phyloP scores from a whole-genome alignment of 768 basidiomycete species.

The Suillus luteus region DNA sequence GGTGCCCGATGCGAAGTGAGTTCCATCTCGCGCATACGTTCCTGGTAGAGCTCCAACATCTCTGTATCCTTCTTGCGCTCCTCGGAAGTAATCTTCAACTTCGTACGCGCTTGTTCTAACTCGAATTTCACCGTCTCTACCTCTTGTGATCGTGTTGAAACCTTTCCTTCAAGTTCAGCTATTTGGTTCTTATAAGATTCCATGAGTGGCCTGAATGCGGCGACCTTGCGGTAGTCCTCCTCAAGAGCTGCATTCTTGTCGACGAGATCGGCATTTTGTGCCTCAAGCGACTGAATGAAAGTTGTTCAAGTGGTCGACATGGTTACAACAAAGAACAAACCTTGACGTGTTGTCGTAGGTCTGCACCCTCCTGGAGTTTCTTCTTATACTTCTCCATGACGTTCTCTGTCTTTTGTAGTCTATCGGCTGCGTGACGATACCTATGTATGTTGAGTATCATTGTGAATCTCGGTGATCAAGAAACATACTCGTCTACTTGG shows the following conservation, averaged over 20 bases:
- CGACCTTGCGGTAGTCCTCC: conserved; percentile 86
- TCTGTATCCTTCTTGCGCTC: conserved; percentile 82
- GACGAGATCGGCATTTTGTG: conserved; percentile 89
- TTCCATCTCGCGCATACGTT: conserved; percentile 88
- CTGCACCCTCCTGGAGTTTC: conserved; percentile 94
- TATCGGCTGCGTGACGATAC: conserved; percentile 90
- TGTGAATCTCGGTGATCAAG: not conserved
- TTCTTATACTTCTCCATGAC: conserved; percentile 99
- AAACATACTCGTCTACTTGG: conserved; percentile 83
- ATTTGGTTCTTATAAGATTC: conserved; percentile 92
- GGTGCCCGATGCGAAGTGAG: conserved; percentile 56
- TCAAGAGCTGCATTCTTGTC: conserved; percentile 92
- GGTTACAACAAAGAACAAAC: conserved; percentile 39
- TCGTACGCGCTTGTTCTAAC: conserved; percentile 72
- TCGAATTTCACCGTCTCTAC: conserved; percentile 72
- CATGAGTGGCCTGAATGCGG: conserved; percentile 84
- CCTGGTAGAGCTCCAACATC: conserved; percentile 86
- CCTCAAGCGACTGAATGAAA: conserved; percentile 71
- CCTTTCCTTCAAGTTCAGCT: conserved; percentile 73
- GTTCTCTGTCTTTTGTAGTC: conserved; percentile 91
- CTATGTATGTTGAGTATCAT: conserved; percentile 39
- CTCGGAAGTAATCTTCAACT: conserved; percentile 64
- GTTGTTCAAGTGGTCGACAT: conserved; percentile 4
- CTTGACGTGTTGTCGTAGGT: conserved; percentile 84
- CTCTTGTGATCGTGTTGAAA: conserved; percentile 65